A percentile compares a stretch with the other conserved stretches of the same genome.
Conservation (phyloP, 352 stramenopile species). For the Proteromonas lacertae region DNA sequence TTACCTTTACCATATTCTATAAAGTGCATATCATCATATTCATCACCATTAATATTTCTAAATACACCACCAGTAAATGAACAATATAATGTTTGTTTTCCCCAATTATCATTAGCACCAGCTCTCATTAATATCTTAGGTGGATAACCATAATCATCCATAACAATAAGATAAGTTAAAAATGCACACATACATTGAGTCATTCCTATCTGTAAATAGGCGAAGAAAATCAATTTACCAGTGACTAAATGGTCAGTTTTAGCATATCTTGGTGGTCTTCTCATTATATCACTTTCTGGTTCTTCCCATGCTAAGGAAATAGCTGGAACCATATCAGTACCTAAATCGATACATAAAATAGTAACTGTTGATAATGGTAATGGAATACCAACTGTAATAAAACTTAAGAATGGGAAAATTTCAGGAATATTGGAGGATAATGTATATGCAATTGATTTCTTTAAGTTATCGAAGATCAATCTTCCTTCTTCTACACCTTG, state of each 20-base stretch:
- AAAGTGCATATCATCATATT: constrained; percentile 21
- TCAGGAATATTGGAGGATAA: constrained; percentile 56
- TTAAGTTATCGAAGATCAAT: constrained; percentile 71
- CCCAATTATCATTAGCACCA: constrained; percentile 31
- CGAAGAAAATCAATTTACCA: constrained; percentile 40
- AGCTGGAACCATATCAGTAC: constrained; percentile 52
- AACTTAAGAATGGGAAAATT: constrained; percentile 19
- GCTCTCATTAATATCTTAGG: constrained; percentile 32
- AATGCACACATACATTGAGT: constrained; percentile 38
- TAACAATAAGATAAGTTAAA: constrained; percentile 38
- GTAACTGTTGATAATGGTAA: constrained; percentile 44
- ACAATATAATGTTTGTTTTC: constrained; percentile 18
- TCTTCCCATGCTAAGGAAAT: constrained; percentile 59
- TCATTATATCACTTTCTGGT: constrained; percentile 14
- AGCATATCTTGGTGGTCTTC: constrained; percentile 9
- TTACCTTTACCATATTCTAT: constrained; percentile 11
- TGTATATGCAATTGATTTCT: constrained; percentile 60
- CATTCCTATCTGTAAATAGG: constrained; percentile 42
- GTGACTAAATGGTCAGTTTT: constrained; percentile 41
- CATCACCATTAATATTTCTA: too few relatives aligned
- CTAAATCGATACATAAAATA: constrained; percentile 53
- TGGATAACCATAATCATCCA: constrained; percentile 45
- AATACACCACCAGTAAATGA: not conserved
- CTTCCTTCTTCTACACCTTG: constrained; percentile 60
- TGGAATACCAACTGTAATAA: constrained; percentile 37